Conservation (phyloP, 768 basidiomycete genomes). For the Phanerochaete carnosa region DNA sequence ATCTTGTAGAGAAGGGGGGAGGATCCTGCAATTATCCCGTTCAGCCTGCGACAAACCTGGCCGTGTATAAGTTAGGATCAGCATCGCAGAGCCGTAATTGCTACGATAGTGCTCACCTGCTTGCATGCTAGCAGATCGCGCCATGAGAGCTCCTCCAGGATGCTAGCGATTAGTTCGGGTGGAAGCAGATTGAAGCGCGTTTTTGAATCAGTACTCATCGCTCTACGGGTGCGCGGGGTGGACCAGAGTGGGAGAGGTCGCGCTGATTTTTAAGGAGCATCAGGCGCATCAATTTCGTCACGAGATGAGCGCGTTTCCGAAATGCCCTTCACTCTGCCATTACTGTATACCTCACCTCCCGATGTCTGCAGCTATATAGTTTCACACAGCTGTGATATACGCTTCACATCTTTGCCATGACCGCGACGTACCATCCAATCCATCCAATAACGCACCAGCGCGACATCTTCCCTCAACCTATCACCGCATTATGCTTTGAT, state of each 20-base stretch:
- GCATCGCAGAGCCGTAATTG: no score
- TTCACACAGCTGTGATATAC: not conserved
- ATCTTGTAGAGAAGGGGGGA: constrained; percentile 8
- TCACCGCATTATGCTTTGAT: constrained; percentile 84
- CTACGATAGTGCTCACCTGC: not conserved
- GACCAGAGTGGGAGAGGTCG: not conserved
- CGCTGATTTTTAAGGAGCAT: not conserved
- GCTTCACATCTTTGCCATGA: not conserved
- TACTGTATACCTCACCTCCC: not conserved
- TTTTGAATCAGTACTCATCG: not conserved
- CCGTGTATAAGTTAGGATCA: not conserved
- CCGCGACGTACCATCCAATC: constrained; percentile 19
- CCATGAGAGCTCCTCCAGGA: constrained; percentile 2
- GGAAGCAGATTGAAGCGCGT: not conserved
- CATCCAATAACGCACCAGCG: constrained; percentile 21
- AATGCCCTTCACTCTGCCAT: not conserved
- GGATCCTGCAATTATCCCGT: not conserved
- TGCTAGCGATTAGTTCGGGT: not conserved
- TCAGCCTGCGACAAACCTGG: constrained; percentile 1
- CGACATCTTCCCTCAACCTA: constrained; percentile 39
- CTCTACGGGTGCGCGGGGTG: not conserved
- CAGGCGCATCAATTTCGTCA: not conserved
- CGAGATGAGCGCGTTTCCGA: not conserved
- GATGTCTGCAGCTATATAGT: not conserved
- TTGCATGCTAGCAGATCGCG: constrained; percentile 2